Evolutionary conservation across 306 rosid species (phyloP).

Genomic region (Citrullus amarus): DNA sequence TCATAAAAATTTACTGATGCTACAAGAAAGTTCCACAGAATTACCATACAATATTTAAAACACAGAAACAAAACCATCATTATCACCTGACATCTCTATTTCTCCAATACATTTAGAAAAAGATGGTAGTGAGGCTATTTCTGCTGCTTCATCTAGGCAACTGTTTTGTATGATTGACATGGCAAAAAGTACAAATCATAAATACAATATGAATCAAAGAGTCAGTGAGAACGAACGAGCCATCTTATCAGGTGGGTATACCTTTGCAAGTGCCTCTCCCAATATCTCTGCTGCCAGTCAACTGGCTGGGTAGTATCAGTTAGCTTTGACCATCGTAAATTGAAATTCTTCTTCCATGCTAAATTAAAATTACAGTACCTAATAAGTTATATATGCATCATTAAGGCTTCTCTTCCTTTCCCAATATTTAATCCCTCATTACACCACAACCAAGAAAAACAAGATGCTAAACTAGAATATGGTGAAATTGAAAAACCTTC

Average conservation of each 20-base stretch:
- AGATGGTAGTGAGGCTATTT: slow-evolving; percentile 45
- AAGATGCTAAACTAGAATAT: not conserved
- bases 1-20: not conserved
- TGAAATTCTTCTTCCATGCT: slow-evolving; percentile 40
- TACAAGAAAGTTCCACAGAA: not conserved
- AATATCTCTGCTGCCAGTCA: slow-evolving; percentile 69
- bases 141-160: slow-evolving; percentile 80
- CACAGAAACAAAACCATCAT: not conserved
- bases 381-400: slow-evolving; percentile 8
- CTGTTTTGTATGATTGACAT: slow-evolving; percentile 33
- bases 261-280: slow-evolving; percentile 86
- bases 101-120: slow-evolving; percentile 53
- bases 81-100: slow-evolving; percentile 55
- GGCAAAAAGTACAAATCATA: slow-evolving; percentile 7
- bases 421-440: not conserved
- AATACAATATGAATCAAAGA: slow-evolving; percentile 5
- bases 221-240: not conserved
- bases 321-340: slow-evolving; percentile 48
- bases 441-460: slow-evolving; percentile 2
- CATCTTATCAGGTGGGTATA: slow-evolving; percentile 15
- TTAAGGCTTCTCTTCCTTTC: not conserved
- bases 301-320: slow-evolving; percentile 18
- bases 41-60: not conserved
- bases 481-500: slow-evolving; percentile 36
- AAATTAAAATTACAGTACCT: slow-evolving; percentile 40